phyloP scores from a whole-genome alignment of 192 early-diverging fungal species.

The Umbelopsis ramanniana region DNA sequence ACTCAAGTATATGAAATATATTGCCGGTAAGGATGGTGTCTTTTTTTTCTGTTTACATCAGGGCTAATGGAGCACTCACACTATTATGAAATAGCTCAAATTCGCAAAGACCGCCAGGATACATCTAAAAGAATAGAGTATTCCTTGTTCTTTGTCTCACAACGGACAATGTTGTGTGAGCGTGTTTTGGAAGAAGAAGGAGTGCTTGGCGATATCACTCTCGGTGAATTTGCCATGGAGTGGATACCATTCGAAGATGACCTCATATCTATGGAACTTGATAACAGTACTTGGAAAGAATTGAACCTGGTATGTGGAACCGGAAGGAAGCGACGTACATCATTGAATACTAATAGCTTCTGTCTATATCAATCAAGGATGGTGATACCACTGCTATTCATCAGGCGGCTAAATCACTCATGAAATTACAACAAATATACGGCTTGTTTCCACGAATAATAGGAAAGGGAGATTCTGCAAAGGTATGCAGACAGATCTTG shows the following conservation, averaged over 20 bases:
- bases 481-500: conserved; percentile 38
- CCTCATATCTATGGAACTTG: conserved; percentile 87
- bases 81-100: background rate
- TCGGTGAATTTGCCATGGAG: conserved; percentile 91
- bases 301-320: conserved; percentile 61
- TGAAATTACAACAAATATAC: conserved; percentile 88
- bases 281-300: conserved; percentile 75
- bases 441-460: conserved; percentile 90
- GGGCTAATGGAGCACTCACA: background rate
- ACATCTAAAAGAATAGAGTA: conserved; percentile 46
- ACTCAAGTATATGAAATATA: conserved; percentile 77
- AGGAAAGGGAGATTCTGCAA: conserved; percentile 87
- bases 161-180: conserved; percentile 89
- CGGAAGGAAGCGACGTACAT: background rate
- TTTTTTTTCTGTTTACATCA: no score
- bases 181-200: conserved; percentile 93
- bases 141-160: conserved; percentile 87
- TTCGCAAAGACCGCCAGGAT: conserved; percentile 6
- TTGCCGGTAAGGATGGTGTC: conserved; percentile 62
- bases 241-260: conserved; percentile 91
- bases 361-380: conserved; percentile 49
- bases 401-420: conserved; percentile 76
- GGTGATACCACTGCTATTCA: conserved; percentile 78
- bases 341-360: background rate
- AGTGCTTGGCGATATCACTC: conserved; percentile 82